phyloP scores from a whole-genome alignment of 306 rosid species.

The Corylus avellana region DNA sequence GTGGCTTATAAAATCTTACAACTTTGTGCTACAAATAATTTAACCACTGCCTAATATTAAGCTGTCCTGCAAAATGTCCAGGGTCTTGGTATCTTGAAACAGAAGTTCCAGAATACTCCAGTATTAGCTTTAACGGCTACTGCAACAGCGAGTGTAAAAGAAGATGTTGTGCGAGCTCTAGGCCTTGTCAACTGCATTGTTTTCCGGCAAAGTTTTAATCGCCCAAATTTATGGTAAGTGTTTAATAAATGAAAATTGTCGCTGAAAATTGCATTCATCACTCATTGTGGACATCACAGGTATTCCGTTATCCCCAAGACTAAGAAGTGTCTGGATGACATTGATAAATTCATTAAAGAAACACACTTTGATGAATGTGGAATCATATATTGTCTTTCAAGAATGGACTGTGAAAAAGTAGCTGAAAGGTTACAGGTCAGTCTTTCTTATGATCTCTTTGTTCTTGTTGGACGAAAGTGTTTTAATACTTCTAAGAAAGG shows the following conservation, averaged over 20 bases:
- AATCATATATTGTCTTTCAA: conserved; percentile 93
- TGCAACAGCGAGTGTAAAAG: conserved; percentile 98
- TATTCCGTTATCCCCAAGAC: conserved; percentile 89
- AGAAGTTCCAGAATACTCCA: conserved; percentile 89
- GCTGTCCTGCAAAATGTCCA: conserved; percentile 37
- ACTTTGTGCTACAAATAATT: conserved; percentile 7
- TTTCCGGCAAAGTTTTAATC: conserved; percentile 98
- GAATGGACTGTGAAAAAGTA: conserved; percentile 98
- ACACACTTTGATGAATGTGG: conserved; percentile 94
- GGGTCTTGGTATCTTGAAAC: conserved; percentile 98
- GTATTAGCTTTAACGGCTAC: conserved; percentile 98
- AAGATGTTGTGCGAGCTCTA: conserved; percentile 98
- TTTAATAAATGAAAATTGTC: conserved; percentile 26
- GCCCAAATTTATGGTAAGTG: conserved; percentile 81
- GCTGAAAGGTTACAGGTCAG: conserved; percentile 91
- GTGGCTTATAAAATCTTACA: conserved; percentile 24
- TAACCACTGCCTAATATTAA: conserved; percentile 20
- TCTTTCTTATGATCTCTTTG: conserved; percentile 20
- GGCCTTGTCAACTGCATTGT: conserved; percentile 89
- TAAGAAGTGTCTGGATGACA: conserved; percentile 87
- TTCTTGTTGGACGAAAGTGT: conserved; percentile 12
- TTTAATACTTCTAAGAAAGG: conserved; percentile 11
- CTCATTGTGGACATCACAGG: conserved; percentile 48
- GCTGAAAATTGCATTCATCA: conserved; percentile 21
- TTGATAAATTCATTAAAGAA: conserved; percentile 82